Evolutionary conservation across 2,329 filamentous ascomycete species (phyloP).

Genomic region (Penicillium occitanis): DNA sequence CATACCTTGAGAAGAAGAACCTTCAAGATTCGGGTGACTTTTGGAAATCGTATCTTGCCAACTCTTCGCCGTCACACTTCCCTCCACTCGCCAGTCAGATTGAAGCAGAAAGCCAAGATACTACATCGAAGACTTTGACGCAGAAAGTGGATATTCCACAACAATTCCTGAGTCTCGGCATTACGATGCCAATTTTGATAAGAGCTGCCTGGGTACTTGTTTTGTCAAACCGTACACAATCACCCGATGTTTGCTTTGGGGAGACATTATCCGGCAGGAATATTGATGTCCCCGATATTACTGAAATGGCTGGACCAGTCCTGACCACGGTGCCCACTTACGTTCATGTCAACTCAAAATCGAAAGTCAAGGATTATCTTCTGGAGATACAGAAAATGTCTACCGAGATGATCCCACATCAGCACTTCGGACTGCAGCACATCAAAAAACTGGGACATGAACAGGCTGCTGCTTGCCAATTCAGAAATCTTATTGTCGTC

Average conservation of each 20-base stretch:
- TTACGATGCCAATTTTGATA: conserved; percentile 52
- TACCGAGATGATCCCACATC: conserved; percentile 60
- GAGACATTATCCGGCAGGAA: conserved; percentile 57
- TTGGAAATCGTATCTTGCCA: conserved; percentile 31
- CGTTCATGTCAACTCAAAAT: conserved; percentile 39
- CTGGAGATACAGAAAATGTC: conserved; percentile 58
- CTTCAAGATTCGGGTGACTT: conserved; percentile 33
- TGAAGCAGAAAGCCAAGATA: conserved; percentile 28
- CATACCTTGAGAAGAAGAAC: conserved; percentile 31
- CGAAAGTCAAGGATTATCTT: conserved; percentile 52
- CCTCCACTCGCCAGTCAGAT: conserved; percentile 28
- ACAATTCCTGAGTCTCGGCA: conserved; percentile 24
- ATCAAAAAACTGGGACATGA: conserved; percentile 56
- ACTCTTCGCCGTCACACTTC: conserved; percentile 32
- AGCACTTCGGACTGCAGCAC: conserved; percentile 60
- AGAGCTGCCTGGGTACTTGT: conserved; percentile 42
- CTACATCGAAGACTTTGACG: conserved; percentile 24
- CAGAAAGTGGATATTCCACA: conserved; percentile 29
- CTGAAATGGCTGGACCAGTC: conserved; percentile 39
- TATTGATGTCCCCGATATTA: conserved; percentile 49
- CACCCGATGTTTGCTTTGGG: conserved; percentile 53
- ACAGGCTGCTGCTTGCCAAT: conserved; percentile 46
- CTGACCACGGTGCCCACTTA: conserved; percentile 32
- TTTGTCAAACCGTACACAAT: conserved; percentile 20
- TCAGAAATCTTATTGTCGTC: conserved; percentile 50